Conservation (phyloP, 306 rosid species). For the Corylus americana region DNA sequence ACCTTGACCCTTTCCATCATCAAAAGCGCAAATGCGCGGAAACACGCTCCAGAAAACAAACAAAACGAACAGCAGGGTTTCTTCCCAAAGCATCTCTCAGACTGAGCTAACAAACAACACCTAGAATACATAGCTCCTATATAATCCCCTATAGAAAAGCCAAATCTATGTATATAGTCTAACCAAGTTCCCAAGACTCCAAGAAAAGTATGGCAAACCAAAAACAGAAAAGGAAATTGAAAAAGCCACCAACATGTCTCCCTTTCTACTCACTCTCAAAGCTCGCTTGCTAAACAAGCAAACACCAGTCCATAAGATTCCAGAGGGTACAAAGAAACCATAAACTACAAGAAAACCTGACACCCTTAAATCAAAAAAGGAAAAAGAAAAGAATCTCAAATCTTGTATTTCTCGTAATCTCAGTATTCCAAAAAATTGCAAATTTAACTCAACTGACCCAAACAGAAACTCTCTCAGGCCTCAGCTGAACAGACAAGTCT, state of each 20-base stretch:
- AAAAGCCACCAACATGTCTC: slow-evolving; percentile 21
- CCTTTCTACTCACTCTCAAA: slow-evolving; percentile 34
- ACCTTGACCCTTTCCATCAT: slow-evolving; percentile 54
- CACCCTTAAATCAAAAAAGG: slow-evolving; percentile 21
- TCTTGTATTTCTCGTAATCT: slow-evolving; percentile 27
- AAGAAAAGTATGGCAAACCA: slow-evolving; percentile 51
- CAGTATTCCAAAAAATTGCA: slow-evolving; percentile 31
- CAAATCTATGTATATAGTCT: slow-evolving; percentile 27
- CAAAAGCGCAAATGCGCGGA: slow-evolving; percentile 43
- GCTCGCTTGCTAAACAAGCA: slow-evolving; percentile 75
- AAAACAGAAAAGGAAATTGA: slow-evolving; percentile 6
- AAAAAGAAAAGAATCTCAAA: slow-evolving; percentile 9
- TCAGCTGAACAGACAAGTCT: slow-evolving; percentile 1
- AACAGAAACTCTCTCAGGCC: neutral
- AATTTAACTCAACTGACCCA: neutral
- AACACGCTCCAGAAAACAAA: slow-evolving; percentile 47
- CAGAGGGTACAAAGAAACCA: slow-evolving; percentile 27
- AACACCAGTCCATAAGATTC: slow-evolving; percentile 45
- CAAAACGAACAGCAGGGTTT: slow-evolving; percentile 64
- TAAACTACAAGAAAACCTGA: slow-evolving; percentile 30
- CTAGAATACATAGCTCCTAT: slow-evolving; percentile 50
- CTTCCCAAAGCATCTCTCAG: slow-evolving; percentile 56
- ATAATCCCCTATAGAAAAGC: slow-evolving; percentile 35
- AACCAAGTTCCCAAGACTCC: slow-evolving; percentile 36
- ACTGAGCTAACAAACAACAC: slow-evolving; percentile 57